Base-by-base conservation (phyloP, 208 protist genomes). In the Strigomonas galati region DNA sequence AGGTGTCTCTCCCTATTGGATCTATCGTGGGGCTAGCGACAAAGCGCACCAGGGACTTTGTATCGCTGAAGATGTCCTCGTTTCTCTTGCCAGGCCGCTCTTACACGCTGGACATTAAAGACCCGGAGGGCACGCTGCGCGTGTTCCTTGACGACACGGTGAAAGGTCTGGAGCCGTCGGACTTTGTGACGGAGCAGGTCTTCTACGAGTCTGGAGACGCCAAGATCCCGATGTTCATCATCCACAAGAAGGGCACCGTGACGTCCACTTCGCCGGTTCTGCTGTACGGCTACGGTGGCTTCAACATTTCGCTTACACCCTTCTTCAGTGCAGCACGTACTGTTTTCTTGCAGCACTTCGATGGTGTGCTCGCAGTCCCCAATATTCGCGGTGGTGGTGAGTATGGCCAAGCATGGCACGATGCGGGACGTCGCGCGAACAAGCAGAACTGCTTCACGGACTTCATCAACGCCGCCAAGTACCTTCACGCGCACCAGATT, bases 381-480 rank as follows among this genome's bases (percentile, higher is more conserved):
- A 98, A 98, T 80, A 97, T 99, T 57, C 88, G 97, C 55, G 97
- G 97, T 26, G 97, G 97, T 19, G 91, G 89, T 56, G 96, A 98
- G 81, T 98, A 97, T 72, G 97, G 97, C 51, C 80, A 94, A 62
- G 57, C 57, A 23, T 99, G 97, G 97, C 94, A 98, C 79, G 72
- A 98, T 64, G 86, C 76, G 17, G 96, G 91, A 17, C 81, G 87
- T 15, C 82, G 71, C 27, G 77, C 59, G 19, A 71, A 85, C 43
- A 97, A 97, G 72, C 83, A 95, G 67, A 97, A 97, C 79, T 95
- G 87, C 74, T 95, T 95, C 65, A 87, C 79, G 0, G 92, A 97
- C 76, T 95, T 95, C 56, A 84, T 94, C 43, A 71, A 69, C 17
- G 87, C 84, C 10, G 81, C 79, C 0, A 84, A 85, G 59, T 94